Evolutionary conservation across 140 eudicot genomes (phyloP), one percentile per base, ranked within the genome.

Genomic region (Senecio squalidus): DNA sequence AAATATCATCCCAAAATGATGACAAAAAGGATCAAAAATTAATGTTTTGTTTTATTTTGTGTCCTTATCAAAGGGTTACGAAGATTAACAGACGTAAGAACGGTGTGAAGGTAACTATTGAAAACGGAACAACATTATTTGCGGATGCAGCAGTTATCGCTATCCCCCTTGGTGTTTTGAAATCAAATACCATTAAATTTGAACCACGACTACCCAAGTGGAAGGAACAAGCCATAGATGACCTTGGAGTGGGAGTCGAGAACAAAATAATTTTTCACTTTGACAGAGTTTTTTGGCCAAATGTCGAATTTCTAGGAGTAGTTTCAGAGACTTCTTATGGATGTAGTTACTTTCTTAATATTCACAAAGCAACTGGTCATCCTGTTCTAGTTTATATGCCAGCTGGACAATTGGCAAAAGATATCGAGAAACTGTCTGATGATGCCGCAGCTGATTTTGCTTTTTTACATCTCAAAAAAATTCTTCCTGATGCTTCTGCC

Each of bases 231-330:
- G 95, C 99, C 49, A 93, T 93, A 26, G 75, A 80, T n/a, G 89
- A 93, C 58, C 96, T 93, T 26, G 99, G 99, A 28, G 90, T 93
- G 14, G 99, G 99, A 64, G 70, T 84, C 14, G 99, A 93, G 77
- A 93, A 93, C 78, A 93, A 93, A 70, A 84, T 93, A 51, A 60
- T 84, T n/a, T 68, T 93, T 81, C 95, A 93, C 81, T 93, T 93
- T 59, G 88, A 88, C 40, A 65, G 82, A 49, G 97, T 93, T 9
- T 93, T 93, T 74, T 93, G 96, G 96, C 99, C 99, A 26, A 93
- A 88, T 60, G 99, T 93, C 34, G 99, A 93, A 75, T 93, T 93
- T 72, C 60, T 93, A 79, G 99, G 99, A 59, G 99, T 93, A 16
- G 99, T 93, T 76, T 80, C 99, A 4, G 88, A 82, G 49, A 84